Conservation (phyloP, 352 stramenopile genomes). For the Globisporangium middletonii region DNA sequence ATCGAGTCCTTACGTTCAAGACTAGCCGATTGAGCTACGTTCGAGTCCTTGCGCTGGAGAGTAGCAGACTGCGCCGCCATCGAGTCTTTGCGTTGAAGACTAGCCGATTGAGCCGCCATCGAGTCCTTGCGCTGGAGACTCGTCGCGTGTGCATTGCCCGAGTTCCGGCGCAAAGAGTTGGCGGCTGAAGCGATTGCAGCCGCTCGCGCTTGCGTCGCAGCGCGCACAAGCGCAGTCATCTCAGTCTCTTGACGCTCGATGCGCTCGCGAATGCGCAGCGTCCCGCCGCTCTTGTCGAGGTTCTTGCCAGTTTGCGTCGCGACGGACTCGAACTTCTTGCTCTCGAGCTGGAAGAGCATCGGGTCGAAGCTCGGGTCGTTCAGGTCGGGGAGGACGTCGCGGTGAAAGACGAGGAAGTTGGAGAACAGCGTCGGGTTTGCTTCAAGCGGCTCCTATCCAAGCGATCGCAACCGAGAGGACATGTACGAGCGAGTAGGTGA, state of each 20-base stretch:
- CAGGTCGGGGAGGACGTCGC: constrained; percentile 50
- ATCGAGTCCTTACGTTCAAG: constrained; percentile 3
- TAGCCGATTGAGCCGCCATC: too few relatives aligned
- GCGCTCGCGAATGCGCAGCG: constrained; percentile 28
- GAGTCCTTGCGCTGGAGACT: too few relatives aligned
- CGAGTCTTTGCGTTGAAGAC: too few relatives aligned
- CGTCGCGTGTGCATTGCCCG: background rate
- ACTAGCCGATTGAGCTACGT: background rate
- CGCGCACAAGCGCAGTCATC: constrained; percentile 11
- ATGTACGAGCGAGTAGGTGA: background rate
- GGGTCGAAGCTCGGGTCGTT: constrained; percentile 47
- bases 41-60: too few relatives aligned
- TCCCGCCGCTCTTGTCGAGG: constrained; percentile 25
- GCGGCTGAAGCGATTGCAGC: background rate
- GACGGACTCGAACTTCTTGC: constrained; percentile 29
- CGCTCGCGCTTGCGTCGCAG: background rate
- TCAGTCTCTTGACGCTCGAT: constrained; percentile 35
- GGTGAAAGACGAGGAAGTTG: constrained; percentile 56
- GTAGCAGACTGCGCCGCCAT: too few relatives aligned
- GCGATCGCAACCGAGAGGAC: background rate
- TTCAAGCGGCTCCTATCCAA: constrained; percentile 52
- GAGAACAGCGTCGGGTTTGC: constrained; percentile 65
- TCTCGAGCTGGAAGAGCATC: constrained; percentile 42
- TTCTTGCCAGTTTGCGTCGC: constrained; percentile 39
- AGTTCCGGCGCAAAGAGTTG: background rate